These are phyloP conservation scores for Penstemon davidsonii DNA, from an alignment of 257 asterid species.

Conservation along the genomic window DNA sequence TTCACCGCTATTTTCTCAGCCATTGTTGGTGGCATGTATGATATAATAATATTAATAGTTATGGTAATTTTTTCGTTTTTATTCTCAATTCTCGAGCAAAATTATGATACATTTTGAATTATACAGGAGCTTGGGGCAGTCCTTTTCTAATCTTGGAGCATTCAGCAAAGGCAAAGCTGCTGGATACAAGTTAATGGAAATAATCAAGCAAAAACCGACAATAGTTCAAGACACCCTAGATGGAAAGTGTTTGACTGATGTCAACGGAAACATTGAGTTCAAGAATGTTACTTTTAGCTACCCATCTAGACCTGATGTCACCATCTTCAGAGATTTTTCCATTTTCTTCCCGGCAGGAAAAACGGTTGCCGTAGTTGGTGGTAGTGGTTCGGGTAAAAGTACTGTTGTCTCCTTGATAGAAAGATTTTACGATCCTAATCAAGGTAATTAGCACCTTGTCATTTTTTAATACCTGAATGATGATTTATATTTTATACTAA, in stretches of 20 bases:
- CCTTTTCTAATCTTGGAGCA: constrained; percentile 92
- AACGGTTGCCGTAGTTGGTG: constrained; percentile 96
- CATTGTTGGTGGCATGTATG: constrained; percentile 98
- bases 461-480: neutral
- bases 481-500: neutral
- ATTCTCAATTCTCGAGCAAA: neutral
- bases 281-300: constrained; percentile 87
- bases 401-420: constrained; percentile 89
- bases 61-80: neutral
- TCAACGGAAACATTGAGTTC: constrained; percentile 89
- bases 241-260: constrained; percentile 55
- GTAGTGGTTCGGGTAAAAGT: constrained; percentile 99
- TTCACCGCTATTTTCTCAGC: constrained; percentile 96
- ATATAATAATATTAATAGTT: neutral
- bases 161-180: constrained; percentile 98
- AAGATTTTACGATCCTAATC: constrained; percentile 91
- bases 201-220: constrained; percentile 81
- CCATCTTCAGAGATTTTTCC: constrained; percentile 85
- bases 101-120: constrained; percentile 22
- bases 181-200: constrained; percentile 90
- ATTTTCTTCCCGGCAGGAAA: constrained; percentile 97
- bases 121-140: constrained; percentile 97
- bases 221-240: constrained; percentile 58
- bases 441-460: constrained; percentile 53
- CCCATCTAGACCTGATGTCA: constrained; percentile 95